Evolutionary conservation across 805 yeast species (phyloP).

Genomic region (Yarrowia hollandica): DNA sequence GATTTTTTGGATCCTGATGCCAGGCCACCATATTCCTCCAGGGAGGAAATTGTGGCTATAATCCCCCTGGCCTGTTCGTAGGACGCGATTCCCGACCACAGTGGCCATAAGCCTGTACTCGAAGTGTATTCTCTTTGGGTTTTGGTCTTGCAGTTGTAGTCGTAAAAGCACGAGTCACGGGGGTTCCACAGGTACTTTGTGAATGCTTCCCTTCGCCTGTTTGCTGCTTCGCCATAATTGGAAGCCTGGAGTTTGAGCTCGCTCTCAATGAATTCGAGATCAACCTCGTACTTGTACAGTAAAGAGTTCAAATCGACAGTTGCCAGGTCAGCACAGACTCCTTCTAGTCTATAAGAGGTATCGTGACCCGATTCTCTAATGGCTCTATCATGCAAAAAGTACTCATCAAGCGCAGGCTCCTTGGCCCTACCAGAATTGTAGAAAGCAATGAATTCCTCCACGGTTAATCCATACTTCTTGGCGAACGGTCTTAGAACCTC

Average conservation of each 20-base stretch:
- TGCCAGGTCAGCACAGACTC: conserved; percentile 83
- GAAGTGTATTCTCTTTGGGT: conserved; percentile 69
- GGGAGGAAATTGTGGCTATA: conserved; percentile 33
- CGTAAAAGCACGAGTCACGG: conserved; percentile 72
- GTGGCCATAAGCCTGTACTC: conserved; percentile 89
- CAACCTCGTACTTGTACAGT: conserved; percentile 84
- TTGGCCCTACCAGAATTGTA: conserved; percentile 66
- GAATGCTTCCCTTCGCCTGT: conserved; percentile 53
- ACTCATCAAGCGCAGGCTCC: conserved; percentile 85
- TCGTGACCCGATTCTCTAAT: conserved; percentile 97
- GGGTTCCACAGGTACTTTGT: conserved; percentile 83
- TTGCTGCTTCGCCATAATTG: conserved; percentile 65
- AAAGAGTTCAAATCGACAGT: conserved; percentile 87
- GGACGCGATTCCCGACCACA: conserved; percentile 78
- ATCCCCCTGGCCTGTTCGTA: conserved; percentile 62
- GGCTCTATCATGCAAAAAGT: conserved; percentile 88
- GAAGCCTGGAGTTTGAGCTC: conserved; percentile 50
- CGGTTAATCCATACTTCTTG: conserved; percentile 55
- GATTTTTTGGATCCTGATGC: conserved; percentile 78
- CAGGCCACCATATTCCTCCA: conserved; percentile 87
- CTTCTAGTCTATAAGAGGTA: conserved; percentile 86
- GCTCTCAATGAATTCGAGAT: conserved; percentile 58
- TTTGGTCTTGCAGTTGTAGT: conserved; percentile 66
- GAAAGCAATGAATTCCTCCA: conserved; percentile 63
- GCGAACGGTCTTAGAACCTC: conserved; percentile 68